Base-by-base conservation (phyloP, 148 eudicot genomes). In the Heliamphora exappendiculata region DNA sequence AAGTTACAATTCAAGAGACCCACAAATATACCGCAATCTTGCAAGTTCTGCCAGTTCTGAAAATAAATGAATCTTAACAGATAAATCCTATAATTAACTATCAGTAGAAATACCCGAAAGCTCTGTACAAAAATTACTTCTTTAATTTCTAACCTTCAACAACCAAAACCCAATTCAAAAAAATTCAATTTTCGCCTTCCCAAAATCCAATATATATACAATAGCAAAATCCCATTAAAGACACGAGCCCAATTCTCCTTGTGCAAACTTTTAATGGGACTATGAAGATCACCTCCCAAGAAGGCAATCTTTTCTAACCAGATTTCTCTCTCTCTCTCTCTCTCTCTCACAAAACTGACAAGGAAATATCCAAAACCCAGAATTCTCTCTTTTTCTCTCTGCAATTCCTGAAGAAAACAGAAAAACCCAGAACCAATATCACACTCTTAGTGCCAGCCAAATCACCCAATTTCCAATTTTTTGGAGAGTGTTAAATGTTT, bases 401-500 rank as follows among this genome's bases (percentile, higher is more conserved):
- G n/a, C 20, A 34, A 39, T 14, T 28, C 50, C 16, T 67, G 47
- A 49, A 55, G 12, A 17, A 41, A 63, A 78, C 49, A 76, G 31
- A 51, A 80, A 76, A 42, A 22, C 39, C 6, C 45, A 51, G 76
- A 16, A 49, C 39, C 36, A 62, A 60, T 19, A 39, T 59, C 45
- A 22, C 59, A 51, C 7, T 19, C 19, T 13, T 37, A 7, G 7
- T 31, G 50, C 7, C 3, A 37, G 47, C 11, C 33, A 42, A 42
- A 11, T 5, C 47, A 42, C 8, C 10, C 0, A 42, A 42, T 1
- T 42, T 11, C 5, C 47, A 6, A 42, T 11, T 28, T 28, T 28
- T 11, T 16, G 26, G 65, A 36, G 65, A 29, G 77, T 31, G 7
- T 0, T 58, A 58, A 14, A 17, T 44, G 19, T 67, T 33, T 2